Percentiles rank a stretch among this genome's conserved stretches.
Evolutionary conservation across 192 early-diverging fungal species (phyloP).

Genomic region (Phlyctochytrium planicorne): DNA sequence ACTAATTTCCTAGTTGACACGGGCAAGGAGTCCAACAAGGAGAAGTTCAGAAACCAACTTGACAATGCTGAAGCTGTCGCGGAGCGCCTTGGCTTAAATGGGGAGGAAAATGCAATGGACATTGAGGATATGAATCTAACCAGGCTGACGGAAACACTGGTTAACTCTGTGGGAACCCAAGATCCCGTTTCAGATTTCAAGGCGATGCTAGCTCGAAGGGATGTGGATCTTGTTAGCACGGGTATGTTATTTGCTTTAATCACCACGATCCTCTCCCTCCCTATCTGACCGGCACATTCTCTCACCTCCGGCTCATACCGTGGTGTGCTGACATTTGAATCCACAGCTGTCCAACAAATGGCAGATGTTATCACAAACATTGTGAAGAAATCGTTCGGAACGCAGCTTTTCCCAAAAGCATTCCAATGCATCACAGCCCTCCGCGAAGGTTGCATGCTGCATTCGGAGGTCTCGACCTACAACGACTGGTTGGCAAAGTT

Average conservation of each 20-base stretch:
- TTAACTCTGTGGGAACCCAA: conserved; percentile 42
- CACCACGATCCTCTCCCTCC: too few species aligned
- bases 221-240: conserved; percentile 51
- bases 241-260: conserved; percentile 34
- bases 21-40: conserved; percentile 30
- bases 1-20: background rate
- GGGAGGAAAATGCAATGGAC: background rate
- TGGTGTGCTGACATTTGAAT: too few species aligned
- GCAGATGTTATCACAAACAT: conserved; percentile 46
- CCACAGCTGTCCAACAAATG: conserved; percentile 59
- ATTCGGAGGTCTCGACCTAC: conserved; percentile 43
- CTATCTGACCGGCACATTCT: background rate
- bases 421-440: conserved; percentile 53
- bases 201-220: conserved; percentile 52
- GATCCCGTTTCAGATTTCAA: conserved; percentile 64
- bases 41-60: conserved; percentile 22
- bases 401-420: conserved; percentile 57
- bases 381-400: conserved; percentile 53
- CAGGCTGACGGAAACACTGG: background rate
- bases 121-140: background rate
- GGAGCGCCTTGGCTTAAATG: background rate
- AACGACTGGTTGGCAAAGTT: conserved; percentile 55
- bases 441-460: conserved; percentile 32
- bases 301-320: background rate
- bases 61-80: conserved; percentile 17